Evolutionary conservation across 73 alveolate genomes (phyloP).

Genomic region (Paramecium primaurelia): DNA sequence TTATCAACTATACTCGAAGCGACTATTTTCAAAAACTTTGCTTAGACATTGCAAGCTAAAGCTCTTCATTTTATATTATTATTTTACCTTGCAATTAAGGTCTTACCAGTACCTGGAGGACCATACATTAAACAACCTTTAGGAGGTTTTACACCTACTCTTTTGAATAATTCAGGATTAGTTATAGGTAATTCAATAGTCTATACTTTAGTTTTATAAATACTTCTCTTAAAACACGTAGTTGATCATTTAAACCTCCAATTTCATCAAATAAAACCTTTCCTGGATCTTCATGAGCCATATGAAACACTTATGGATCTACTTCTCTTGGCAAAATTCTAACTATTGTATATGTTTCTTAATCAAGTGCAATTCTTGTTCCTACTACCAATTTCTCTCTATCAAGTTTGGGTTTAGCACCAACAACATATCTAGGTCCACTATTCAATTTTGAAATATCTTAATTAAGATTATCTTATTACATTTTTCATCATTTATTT

Average conservation of each 20-base stretch:
- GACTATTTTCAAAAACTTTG: conserved; percentile 95
- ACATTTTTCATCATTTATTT: conserved; percentile 83
- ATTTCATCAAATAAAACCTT: conserved; percentile 90
- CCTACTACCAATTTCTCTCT: conserved; percentile 72
- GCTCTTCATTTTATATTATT: conserved; percentile 75
- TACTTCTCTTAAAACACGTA: conserved; percentile 93
- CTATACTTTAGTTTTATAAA: not conserved
- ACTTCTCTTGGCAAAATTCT: conserved; percentile 98
- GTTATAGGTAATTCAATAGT: conserved; percentile 99
- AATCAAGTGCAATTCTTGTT: conserved; percentile 84
- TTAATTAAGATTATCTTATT: not conserved
- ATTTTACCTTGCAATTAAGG: conserved; percentile 87
- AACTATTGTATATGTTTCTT: conserved; percentile 93
- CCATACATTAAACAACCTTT: conserved; percentile 99
- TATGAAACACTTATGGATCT: conserved; percentile 98
- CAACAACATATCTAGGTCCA: conserved; percentile 99
- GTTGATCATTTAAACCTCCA: conserved; percentile 97
- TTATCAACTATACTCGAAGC: conserved; percentile 99
- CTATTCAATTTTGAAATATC: conserved; percentile 93
- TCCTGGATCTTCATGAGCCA: conserved; percentile 98
- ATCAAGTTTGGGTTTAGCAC: conserved; percentile 93
- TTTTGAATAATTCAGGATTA: conserved; percentile 96
- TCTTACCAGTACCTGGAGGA: conserved; percentile 99
- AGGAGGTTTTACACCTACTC: conserved; percentile 99
- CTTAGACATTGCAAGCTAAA: conserved; percentile 96